Evolutionary conservation across 2,329 filamentous ascomycete genomes (phyloP).

Genomic region (Domatiomyces catenatus): DNA sequence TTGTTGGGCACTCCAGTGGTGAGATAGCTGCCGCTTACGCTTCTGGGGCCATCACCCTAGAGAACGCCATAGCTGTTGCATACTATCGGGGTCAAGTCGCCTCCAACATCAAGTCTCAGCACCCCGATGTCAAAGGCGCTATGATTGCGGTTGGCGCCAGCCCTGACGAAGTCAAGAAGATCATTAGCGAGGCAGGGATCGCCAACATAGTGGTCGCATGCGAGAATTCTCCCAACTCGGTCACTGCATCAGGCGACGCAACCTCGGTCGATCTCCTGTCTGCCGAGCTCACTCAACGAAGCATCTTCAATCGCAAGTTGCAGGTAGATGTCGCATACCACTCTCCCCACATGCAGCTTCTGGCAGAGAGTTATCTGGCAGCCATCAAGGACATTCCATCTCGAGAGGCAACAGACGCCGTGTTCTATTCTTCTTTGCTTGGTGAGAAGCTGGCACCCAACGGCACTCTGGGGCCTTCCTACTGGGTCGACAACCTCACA

Average conservation of each 20-base stretch:
- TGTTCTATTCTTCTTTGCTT: constrained; percentile 2
- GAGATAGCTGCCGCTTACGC: constrained; percentile 18
- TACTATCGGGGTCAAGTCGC: constrained; percentile 19
- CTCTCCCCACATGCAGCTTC: constrained; percentile 18
- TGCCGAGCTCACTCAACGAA: constrained; percentile 5
- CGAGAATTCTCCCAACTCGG: constrained; percentile 23
- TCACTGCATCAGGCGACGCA: constrained; percentile 24
- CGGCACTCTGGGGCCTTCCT: constrained; percentile 13
- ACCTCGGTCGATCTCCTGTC: constrained; percentile 14
- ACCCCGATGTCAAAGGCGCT: constrained; percentile 10
- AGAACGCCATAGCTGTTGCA: constrained; percentile 19
- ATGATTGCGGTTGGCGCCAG: constrained; percentile 21
- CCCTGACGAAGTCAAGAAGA: constrained; percentile 9
- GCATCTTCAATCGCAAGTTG: constrained; percentile 18
- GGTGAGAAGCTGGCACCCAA: constrained; percentile 6
- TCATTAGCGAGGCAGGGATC: constrained; percentile 5
- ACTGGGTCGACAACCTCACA: constrained; percentile 20
- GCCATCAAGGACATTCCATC: constrained; percentile 3
- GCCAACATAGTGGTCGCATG: constrained; percentile 19
- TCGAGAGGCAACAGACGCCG: constrained; percentile 1
- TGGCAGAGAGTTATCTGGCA: constrained; percentile 16
- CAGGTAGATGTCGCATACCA: constrained; percentile 20
- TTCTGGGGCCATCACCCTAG: constrained; percentile 13
- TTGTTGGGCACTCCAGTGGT: constrained; percentile 18
- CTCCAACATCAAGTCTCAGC: neutral